A percentile compares a stretch with the other conserved stretches of the same genome.
Conservation (phyloP, 2,329 filamentous ascomycete species). For the Scedosporium aurantiacum region DNA sequence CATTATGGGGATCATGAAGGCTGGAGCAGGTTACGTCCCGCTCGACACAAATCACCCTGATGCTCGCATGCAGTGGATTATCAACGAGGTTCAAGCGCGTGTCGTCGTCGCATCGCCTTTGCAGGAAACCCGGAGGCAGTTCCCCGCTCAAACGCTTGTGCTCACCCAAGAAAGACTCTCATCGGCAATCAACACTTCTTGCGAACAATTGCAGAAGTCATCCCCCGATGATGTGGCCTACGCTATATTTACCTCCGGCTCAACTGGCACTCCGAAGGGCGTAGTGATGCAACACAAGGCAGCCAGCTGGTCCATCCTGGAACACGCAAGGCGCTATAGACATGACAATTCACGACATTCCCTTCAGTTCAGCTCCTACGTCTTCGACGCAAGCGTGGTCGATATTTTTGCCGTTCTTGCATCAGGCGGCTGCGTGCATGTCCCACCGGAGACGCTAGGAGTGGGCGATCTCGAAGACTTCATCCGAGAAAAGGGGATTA, state of each 20-base stretch:
- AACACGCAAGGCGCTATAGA: no score
- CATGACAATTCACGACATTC: background rate
- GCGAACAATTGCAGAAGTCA: background rate
- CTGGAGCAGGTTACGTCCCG: no score
- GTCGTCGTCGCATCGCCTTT: no score
- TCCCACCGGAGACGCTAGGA: constrained; percentile 11
- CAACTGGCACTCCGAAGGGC: background rate
- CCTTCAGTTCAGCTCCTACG: constrained; percentile 11
- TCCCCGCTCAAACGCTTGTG: no score
- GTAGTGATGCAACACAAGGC: background rate
- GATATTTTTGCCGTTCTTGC: constrained; percentile 8
- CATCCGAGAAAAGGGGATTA: constrained; percentile 5
- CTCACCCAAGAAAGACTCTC: no score
- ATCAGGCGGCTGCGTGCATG: constrained; percentile 11
- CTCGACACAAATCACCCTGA: no score
- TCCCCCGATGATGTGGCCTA: background rate
- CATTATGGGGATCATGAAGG: no score
- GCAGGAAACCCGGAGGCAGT: no score
- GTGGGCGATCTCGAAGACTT: constrained; percentile 5
- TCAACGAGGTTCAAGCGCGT: no score
- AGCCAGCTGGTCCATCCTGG: background rate
- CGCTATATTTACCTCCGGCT: background rate
- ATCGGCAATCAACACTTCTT: no score
- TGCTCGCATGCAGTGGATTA: no score
- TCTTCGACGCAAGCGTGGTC: constrained; percentile 10